These are phyloP conservation scores for Myrica gale DNA, from an alignment of 306 rosid genomes.

Conservation along the genomic window DNA sequence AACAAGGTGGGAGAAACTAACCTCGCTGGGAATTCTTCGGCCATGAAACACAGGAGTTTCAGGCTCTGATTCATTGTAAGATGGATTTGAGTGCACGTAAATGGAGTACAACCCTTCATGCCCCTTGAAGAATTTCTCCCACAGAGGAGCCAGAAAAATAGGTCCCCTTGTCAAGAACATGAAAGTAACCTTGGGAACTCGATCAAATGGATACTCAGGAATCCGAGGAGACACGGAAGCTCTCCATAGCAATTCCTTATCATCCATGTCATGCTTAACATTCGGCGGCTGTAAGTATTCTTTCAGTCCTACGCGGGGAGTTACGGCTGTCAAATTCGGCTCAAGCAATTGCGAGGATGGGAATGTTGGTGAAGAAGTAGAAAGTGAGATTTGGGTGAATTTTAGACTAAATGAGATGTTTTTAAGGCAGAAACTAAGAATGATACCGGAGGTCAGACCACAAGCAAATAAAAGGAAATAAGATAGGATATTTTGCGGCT, in stretches of 20 bases:
- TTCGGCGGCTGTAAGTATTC: slow-evolving; percentile 48
- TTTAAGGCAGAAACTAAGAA: slow-evolving; percentile 44
- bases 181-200: slow-evolving; percentile 79
- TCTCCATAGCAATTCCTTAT: slow-evolving; percentile 74
- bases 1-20: slow-evolving; percentile 33
- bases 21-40: slow-evolving; percentile 81
- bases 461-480: slow-evolving; percentile 45
- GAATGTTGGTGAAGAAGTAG: slow-evolving; percentile 28
- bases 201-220: slow-evolving; percentile 45
- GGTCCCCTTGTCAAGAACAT: slow-evolving; percentile 79
- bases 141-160: slow-evolving; percentile 66
- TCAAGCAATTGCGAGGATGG: slow-evolving; percentile 5
- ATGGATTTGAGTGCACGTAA: slow-evolving; percentile 78
- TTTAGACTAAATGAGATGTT: slow-evolving; percentile 53
- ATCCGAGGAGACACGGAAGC: slow-evolving; percentile 67
- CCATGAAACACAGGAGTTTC: slow-evolving; percentile 58
- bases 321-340: slow-evolving; percentile 2
- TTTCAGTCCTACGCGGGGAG: slow-evolving; percentile 41
- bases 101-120: slow-evolving; percentile 63
- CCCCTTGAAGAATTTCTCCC: slow-evolving; percentile 83
- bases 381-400: slow-evolving; percentile 51
- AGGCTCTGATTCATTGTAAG: slow-evolving; percentile 56
- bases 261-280: slow-evolving; percentile 64
- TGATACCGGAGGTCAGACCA: slow-evolving; percentile 61
- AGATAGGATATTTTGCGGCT: slow-evolving; percentile 38